Conservation (phyloP, 2,329 filamentous ascomycete genomes). For the Dryadomyces quercivorus region DNA sequence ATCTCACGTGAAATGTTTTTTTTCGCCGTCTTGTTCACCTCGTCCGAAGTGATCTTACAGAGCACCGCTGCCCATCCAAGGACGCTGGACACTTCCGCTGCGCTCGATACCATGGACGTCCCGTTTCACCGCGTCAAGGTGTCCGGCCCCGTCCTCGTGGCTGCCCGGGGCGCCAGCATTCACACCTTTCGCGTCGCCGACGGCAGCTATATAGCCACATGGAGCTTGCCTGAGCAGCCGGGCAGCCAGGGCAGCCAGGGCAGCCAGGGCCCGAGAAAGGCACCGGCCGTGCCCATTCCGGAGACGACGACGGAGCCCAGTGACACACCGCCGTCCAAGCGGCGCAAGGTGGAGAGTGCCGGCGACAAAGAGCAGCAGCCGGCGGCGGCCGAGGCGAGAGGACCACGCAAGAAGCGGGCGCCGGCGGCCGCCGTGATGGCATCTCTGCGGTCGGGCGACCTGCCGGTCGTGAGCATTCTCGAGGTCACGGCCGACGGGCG, state of each 20-base stretch:
- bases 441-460: conserved; percentile 27
- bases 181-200: conserved; percentile 51
- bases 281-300: conserved; percentile 13
- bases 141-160: conserved; percentile 51
- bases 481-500: conserved; percentile 49
- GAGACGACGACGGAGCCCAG: conserved; percentile 1
- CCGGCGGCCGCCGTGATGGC: conserved; percentile 10
- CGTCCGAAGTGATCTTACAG: too few species aligned
- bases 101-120: conserved; percentile 14
- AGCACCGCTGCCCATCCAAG: too few species aligned
- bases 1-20: not conserved
- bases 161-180: conserved; percentile 61
- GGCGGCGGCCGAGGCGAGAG: conserved; percentile 11
- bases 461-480: conserved; percentile 58
- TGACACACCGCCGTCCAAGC: conserved; percentile 21
- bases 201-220: conserved; percentile 47
- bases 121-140: conserved; percentile 54
- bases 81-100: too few species aligned
- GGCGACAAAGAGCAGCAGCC: conserved; percentile 3
- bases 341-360: conserved; percentile 16
- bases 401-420: not conserved
- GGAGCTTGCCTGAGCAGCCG: conserved; percentile 36
- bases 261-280: conserved; percentile 16
- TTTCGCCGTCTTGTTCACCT: too few species aligned
- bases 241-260: conserved; percentile 19